Conservation (phyloP, 176 grass and related monocot species). For the Hsuehochloa calcarea region DNA sequence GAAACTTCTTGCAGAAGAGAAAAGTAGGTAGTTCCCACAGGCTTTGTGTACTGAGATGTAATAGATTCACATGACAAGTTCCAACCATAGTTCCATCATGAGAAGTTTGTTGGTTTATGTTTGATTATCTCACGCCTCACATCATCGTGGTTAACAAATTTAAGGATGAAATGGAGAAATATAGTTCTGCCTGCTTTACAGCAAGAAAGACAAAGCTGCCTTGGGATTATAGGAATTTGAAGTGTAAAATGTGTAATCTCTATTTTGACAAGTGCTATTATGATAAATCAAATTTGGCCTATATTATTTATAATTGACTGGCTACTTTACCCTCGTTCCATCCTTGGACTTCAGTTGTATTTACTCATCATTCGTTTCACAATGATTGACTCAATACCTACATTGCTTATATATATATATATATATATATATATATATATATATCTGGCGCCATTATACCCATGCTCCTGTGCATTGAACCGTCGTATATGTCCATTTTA, state of each 20-base stretch:
- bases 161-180: slow-evolving; percentile 11
- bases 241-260: background rate
- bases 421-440: too few species aligned
- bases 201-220: background rate
- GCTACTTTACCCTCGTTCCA: background rate
- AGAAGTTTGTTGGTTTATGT: slow-evolving; percentile 12
- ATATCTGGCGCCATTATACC: background rate
- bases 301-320: slow-evolving; percentile 11
- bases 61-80: slow-evolving; percentile 19
- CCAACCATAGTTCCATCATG: background rate
- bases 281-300: slow-evolving; percentile 2
- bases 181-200: background rate
- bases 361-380: background rate
- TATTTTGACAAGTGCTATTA: background rate
- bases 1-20: background rate
- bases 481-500: background rate
- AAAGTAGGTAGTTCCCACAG: background rate
- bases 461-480: slow-evolving; percentile 8
- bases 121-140: background rate
- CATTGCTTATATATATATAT: background rate
- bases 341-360: slow-evolving; percentile 1
- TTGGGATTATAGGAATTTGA: background rate
- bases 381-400: background rate
- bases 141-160: slow-evolving; percentile 13
- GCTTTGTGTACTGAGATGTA: slow-evolving; percentile 2